Base-by-base conservation (phyloP, 495 filamentous ascomycete genomes). In the Trichoderma erinaceum region DNA sequence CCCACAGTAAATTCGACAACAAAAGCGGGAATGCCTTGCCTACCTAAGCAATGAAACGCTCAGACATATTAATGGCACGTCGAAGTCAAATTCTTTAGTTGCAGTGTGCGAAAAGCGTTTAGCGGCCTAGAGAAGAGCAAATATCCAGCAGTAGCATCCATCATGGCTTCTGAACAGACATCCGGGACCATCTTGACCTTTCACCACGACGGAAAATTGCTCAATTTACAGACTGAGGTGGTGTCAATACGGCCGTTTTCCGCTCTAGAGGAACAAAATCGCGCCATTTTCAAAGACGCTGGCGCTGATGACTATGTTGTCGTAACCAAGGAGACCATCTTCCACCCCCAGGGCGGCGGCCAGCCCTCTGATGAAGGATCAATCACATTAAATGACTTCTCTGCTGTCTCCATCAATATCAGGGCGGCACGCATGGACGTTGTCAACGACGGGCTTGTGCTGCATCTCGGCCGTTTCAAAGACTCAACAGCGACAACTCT, bases 261-360 rank as follows among this genome's bases (percentile, higher is more conserved):
- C 2, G 64, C 71, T 4, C 80, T 87, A 1, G 75, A 80, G 38
- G 79, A 82, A 64, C 71, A 77, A 41, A 80, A 83, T 67, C 78
- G 75, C 66, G 69, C 70, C 0, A 78, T 87, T 4, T 86, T 83
- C 76, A 87, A 88, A 71, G 66, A 77, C 23, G 77, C 73, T 32
- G 69, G 63, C 10, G 80, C 83, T 23, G 74, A 79, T 4, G 76
- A 83, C 70, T 75, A 83, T 73, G 79, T 82, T 43, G 70, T 89
- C 48, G 75, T 84, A n/a, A 88, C 86, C 7, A 77, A 81, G 18
- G 46, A 81, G 32, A 90, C 87, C n/a, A 87, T 89, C 69, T 90
- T 90, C 74, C 84, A 89, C 65, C 81, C 85, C 3, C 86, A 90
- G 74, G 87, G 87, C 6, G 87, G 87, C 50, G 87, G 87, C 43